phyloP scores from a whole-genome alignment of 73 alveolate species.

The Paramecium sexaurelia region DNA sequence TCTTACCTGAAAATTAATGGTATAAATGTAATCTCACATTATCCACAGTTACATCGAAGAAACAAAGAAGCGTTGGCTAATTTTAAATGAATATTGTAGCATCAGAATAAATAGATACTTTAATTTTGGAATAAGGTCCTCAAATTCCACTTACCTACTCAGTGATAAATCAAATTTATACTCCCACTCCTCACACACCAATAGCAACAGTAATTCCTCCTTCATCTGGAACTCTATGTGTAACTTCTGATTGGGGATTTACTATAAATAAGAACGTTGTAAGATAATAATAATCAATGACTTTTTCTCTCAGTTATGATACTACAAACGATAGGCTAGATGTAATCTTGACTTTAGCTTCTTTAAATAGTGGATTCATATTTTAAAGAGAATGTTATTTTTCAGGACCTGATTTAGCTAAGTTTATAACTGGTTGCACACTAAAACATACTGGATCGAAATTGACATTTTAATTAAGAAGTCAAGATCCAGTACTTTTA shows the following conservation, averaged over 20 bases:
- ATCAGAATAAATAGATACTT: neutral
- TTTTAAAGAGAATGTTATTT: slow-evolving; percentile 32
- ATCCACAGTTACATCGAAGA: neutral
- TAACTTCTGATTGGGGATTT: slow-evolving; percentile 6
- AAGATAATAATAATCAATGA: neutral
- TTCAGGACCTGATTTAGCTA: neutral
- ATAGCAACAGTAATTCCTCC: slow-evolving; percentile 27
- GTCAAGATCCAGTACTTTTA: neutral
- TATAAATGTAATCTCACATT: slow-evolving; percentile 2
- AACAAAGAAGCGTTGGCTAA: neutral
- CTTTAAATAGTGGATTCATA: neutral
- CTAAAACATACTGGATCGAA: neutral
- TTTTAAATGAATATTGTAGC: neutral
- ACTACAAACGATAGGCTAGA: slow-evolving; percentile 30
- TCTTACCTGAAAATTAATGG: slow-evolving; percentile 5
- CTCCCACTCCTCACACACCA: neutral
- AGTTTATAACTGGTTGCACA: neutral
- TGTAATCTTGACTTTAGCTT: neutral
- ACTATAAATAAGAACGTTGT: neutral
- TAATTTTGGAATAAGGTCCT: neutral
- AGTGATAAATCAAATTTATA: neutral
- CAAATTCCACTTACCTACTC: neutral
- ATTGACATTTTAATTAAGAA: neutral
- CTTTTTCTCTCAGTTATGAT: neutral
- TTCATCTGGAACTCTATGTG: neutral